phyloP scores from a whole-genome alignment of 805 yeast species.

The Yamadazyma ubonensis region DNA sequence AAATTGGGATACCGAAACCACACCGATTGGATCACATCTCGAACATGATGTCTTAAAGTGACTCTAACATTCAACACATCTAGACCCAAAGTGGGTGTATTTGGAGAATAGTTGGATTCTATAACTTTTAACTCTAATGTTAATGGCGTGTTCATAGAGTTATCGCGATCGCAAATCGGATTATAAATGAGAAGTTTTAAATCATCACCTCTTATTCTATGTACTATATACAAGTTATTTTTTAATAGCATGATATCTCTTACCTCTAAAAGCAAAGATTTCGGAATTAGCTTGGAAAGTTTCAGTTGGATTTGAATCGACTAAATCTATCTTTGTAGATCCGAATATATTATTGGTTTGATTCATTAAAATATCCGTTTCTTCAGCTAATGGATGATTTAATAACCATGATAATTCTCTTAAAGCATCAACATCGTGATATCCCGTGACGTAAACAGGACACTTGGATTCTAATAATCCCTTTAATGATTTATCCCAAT shows the following conservation, averaged over 20 bases:
- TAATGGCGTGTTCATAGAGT: conserved; percentile 22
- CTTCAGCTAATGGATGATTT: conserved; percentile 57
- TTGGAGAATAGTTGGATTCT: conserved; percentile 7
- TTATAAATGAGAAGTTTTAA: no score
- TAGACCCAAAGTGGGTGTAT: conserved; percentile 4
- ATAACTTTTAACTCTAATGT: conserved; percentile 11
- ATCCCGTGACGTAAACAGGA: conserved; percentile 87
- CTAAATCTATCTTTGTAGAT: conserved; percentile 91
- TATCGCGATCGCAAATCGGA: not conserved
- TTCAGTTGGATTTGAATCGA: conserved; percentile 89
- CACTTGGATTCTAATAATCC: conserved; percentile 92
- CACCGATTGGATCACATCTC: conserved; percentile 26
- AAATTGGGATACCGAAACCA: conserved; percentile 30
- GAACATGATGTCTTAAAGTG: conserved; percentile 24
- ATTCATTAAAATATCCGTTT: conserved; percentile 78
- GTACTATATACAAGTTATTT: conserved; percentile 7
- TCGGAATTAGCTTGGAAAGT: conserved; percentile 89
- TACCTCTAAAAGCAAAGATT: conserved; percentile 91
- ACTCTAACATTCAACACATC: conserved; percentile 18
- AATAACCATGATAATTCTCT: conserved; percentile 74
- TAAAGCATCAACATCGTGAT: conserved; percentile 67
- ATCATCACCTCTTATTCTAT: not conserved
- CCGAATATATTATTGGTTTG: conserved; percentile 72
- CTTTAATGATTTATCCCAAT: conserved; percentile 83
- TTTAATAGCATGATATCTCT: conserved; percentile 84